phyloP scores from a whole-genome alignment of 331 rosid genomes.

The Malus hybrid region DNA sequence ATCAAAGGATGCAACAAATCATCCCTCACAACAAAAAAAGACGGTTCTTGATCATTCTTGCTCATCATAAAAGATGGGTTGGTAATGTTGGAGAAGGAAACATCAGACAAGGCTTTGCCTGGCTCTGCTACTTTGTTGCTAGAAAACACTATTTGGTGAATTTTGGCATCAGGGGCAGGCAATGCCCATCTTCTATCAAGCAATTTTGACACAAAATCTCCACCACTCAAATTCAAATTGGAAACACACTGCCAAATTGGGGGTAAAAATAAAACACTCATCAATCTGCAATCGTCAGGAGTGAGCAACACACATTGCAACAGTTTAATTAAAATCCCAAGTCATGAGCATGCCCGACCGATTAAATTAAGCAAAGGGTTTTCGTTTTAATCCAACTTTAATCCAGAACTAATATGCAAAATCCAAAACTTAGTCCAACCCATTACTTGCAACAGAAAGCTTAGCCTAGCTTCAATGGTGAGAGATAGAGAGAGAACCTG shows the following conservation, averaged over 20 bases:
- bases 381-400: no score
- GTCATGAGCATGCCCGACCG: no score
- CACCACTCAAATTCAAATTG: slow-evolving; percentile 25
- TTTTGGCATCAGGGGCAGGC: slow-evolving; percentile 49
- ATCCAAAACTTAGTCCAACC: not conserved
- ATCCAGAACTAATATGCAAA: not conserved
- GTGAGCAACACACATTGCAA: no score
- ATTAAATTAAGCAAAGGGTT: no score
- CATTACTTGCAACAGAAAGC: not conserved
- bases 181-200: slow-evolving; percentile 74
- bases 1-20: slow-evolving; percentile 88
- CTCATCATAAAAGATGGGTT: slow-evolving; percentile 21
- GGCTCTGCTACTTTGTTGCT: not conserved
- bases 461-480: not conserved
- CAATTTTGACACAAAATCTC: slow-evolving; percentile 45
- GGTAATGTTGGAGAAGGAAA: slow-evolving; percentile 20
- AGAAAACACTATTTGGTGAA: slow-evolving; percentile 43
- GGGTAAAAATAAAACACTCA: not conserved
- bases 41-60: slow-evolving; percentile 16
- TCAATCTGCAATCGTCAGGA: not conserved
- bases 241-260: slow-evolving; percentile 32
- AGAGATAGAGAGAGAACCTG: slow-evolving; percentile 11
- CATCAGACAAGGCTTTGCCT: slow-evolving; percentile 14
- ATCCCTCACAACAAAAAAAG: slow-evolving; percentile 67
- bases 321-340: no score